phyloP scores from a whole-genome alignment of 2,329 filamentous ascomycete genomes.

The Coniochaeta prunicola region DNA sequence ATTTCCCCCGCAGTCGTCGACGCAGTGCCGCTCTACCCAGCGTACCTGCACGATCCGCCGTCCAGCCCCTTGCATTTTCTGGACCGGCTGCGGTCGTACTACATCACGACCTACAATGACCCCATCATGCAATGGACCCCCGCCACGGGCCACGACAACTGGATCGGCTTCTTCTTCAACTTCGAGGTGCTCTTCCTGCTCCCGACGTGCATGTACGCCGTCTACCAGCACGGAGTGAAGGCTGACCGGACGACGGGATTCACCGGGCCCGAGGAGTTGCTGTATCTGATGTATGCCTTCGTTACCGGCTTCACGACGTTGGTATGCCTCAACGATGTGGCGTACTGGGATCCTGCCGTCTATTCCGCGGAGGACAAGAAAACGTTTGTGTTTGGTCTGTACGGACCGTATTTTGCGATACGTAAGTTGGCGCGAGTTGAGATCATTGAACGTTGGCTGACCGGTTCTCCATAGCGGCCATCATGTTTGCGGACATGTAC shows the following conservation, averaged over 20 bases:
- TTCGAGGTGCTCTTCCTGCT: conserved; percentile 44
- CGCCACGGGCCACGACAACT: conserved; percentile 29
- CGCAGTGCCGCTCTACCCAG: conserved; percentile 45
- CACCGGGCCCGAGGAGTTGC: conserved; percentile 36
- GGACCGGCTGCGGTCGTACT: conserved; percentile 35
- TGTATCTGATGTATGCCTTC: conserved; percentile 42
- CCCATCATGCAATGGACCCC: conserved; percentile 37
- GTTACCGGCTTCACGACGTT: conserved; percentile 44
- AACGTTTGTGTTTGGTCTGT: conserved; percentile 39
- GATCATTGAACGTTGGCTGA: background rate
- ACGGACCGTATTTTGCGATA: conserved; percentile 43
- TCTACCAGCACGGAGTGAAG: conserved; percentile 27
- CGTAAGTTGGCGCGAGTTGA: conserved; percentile 31
- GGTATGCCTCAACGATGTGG: conserved; percentile 43
- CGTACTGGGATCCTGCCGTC: conserved; percentile 38
- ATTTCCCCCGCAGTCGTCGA: conserved; percentile 37
- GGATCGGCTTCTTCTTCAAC: conserved; percentile 43
- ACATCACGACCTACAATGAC: conserved; percentile 42
- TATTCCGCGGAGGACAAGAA: conserved; percentile 37
- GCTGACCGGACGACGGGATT: conserved; percentile 16
- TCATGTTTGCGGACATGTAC: conserved; percentile 50
- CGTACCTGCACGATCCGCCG: conserved; percentile 31
- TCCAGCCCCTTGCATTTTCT: conserved; percentile 41
- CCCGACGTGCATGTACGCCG: conserved; percentile 41
- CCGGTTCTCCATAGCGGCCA: conserved; percentile 27